phyloP scores from a whole-genome alignment of 1,139 yeast species.

The Kodamaea derodonti region DNA sequence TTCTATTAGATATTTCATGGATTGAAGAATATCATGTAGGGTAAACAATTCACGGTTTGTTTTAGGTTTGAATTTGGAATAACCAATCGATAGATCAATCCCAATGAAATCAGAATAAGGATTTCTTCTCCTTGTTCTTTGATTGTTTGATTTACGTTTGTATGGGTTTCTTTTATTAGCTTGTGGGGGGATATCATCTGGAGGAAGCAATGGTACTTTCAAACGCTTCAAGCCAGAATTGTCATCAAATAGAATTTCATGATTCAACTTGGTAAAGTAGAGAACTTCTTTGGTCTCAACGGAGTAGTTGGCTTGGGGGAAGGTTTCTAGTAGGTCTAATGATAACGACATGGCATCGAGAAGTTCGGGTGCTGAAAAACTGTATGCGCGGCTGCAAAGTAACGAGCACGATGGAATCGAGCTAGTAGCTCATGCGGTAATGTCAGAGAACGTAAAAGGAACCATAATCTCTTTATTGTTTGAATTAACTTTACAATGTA shows the following conservation, averaged over 20 bases:
- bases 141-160: constrained; percentile 7
- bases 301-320: too few species aligned
- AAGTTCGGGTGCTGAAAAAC: too few species aligned
- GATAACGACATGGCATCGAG: too few species aligned
- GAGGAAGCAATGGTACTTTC: constrained; percentile 6
- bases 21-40: constrained; percentile 17
- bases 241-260: constrained; percentile 9
- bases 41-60: constrained; percentile 13
- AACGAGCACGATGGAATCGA: too few species aligned
- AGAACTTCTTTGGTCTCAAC: constrained; percentile 4
- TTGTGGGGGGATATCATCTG: not conserved
- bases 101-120: constrained; percentile 16
- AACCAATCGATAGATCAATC: constrained; percentile 17
- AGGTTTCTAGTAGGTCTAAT: too few species aligned
- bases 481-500: too few species aligned
- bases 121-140: constrained; percentile 4
- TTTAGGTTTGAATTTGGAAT: constrained; percentile 12
- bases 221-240: constrained; percentile 11
- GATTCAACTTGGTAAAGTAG: constrained; percentile 10
- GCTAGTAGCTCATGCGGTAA: too few species aligned
- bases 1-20: constrained; percentile 12
- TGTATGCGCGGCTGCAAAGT: too few species aligned
- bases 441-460: too few species aligned
- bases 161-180: constrained; percentile 6
- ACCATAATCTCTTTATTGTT: too few species aligned